Conservation (phyloP, 805 yeast species). For the Myxozyma lipomycoides region DNA sequence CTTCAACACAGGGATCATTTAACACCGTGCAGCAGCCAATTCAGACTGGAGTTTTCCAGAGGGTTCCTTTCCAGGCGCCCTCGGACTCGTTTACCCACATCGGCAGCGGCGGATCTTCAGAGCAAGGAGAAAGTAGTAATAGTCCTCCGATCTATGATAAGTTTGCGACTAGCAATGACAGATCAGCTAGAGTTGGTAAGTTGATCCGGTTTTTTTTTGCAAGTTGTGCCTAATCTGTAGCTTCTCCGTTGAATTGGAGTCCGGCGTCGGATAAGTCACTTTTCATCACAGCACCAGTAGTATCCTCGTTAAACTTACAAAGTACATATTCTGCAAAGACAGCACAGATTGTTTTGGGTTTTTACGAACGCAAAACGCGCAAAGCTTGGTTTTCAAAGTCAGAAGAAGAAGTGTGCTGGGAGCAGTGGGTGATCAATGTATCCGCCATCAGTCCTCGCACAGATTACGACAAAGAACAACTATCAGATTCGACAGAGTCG, state of each 20-base stretch:
- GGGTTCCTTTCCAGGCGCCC: background rate
- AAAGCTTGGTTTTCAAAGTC: conserved; percentile 56
- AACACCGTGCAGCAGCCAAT: background rate
- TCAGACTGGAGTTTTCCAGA: background rate
- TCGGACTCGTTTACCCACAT: background rate
- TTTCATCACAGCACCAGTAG: conserved; percentile 18
- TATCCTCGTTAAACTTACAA: conserved; percentile 17
- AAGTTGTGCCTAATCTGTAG: background rate
- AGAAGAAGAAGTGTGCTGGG: conserved; percentile 58
- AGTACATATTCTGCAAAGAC: conserved; percentile 6
- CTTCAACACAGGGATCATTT: conserved; percentile 16
- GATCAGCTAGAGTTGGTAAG: too few relatives aligned
- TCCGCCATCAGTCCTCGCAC: conserved; percentile 41
- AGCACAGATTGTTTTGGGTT: conserved; percentile 21
- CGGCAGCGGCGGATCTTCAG: background rate
- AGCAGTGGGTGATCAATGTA: conserved; percentile 60
- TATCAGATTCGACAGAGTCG: conserved; percentile 11
- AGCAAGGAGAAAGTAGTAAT: background rate
- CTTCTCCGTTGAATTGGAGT: background rate
- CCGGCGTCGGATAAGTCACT: background rate
- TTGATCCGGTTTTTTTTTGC: too few relatives aligned
- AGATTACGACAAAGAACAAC: conserved; percentile 21
- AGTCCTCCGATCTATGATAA: background rate
- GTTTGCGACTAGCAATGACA: too few relatives aligned
- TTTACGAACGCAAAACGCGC: conserved; percentile 33